Evolutionary conservation across 164 flowering plant species (phyloP).

Genomic region (Piper betle): DNA sequence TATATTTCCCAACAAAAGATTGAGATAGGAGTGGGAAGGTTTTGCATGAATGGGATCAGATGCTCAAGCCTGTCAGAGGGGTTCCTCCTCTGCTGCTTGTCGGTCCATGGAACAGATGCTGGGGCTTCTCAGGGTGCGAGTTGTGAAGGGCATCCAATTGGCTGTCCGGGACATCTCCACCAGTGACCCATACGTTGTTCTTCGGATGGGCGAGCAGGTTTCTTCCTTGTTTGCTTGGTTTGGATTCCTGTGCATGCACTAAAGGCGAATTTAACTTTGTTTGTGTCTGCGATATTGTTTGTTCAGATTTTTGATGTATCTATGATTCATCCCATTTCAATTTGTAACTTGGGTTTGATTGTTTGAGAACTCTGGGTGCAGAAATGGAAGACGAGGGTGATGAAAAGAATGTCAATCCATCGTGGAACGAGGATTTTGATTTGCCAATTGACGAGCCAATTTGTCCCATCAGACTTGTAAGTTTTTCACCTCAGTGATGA

Average conservation of each 20-base stretch:
- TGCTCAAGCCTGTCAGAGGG: not conserved
- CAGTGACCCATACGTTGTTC: conserved; percentile 56
- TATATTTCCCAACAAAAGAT: no score
- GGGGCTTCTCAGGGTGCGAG: conserved; percentile 50
- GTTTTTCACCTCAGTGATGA: not conserved
- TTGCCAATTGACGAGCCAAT: conserved; percentile 42
- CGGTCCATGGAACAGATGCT: conserved; percentile 29
- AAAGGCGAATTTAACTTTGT: no score
- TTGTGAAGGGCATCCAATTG: conserved; percentile 39
- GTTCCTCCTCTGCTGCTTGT: not conserved
- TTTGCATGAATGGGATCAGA: no score
- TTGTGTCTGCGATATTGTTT: not conserved
- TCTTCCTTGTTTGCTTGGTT: not conserved
- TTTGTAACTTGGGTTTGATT: no score
- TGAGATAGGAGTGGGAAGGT: no score
- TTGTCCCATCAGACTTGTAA: conserved; percentile 47
- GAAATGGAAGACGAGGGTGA: conserved; percentile 70
- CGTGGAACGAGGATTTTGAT: conserved; percentile 79
- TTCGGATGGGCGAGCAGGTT: conserved; percentile 33
- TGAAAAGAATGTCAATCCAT: conserved; percentile 53
- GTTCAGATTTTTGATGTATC: not conserved
- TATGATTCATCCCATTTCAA: not conserved
- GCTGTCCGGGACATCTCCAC: conserved; percentile 45
- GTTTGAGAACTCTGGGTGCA: conserved; percentile 14
- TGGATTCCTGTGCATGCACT: not conserved